Percentiles rank a stretch among this genome's conserved stretches.
These are phyloP conservation scores for Boletus smithii DNA, from an alignment of 1,284 basidiomycete genomes.

Conservation along the genomic window DNA sequence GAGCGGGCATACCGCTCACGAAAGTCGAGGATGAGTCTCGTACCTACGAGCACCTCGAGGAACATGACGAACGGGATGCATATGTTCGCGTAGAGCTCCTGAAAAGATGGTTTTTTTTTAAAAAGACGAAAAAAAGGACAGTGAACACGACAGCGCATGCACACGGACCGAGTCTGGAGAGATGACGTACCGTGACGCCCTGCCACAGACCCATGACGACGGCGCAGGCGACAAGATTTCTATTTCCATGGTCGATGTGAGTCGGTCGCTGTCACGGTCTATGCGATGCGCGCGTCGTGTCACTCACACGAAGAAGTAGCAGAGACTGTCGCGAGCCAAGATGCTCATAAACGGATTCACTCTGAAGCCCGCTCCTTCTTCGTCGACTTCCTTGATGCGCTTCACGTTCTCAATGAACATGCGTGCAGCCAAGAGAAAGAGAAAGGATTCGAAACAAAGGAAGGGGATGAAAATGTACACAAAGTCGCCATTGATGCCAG, in stretches of 20 bases:
- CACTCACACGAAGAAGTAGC: constrained; percentile 33
- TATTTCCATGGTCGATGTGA: constrained; percentile 5
- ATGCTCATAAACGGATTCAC: constrained; percentile 25
- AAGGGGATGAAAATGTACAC: constrained; percentile 33
- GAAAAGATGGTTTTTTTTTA: too few species aligned
- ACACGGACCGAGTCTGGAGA: neutral
- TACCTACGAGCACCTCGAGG: constrained; percentile 31
- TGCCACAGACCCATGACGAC: constrained; percentile 31
- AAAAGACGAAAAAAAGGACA: neutral
- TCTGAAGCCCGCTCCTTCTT: constrained; percentile 3
- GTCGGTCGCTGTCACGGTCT: neutral
- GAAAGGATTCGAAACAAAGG: constrained; percentile 27
- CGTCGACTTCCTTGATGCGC: neutral
- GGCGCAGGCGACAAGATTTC: constrained; percentile 26
- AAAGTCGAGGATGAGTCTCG: constrained; percentile 34
- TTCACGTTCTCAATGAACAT: constrained; percentile 17
- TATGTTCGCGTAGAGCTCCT: constrained; percentile 30
- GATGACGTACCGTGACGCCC: constrained; percentile 23
- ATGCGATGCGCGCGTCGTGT: neutral
- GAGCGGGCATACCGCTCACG: constrained; percentile 29
- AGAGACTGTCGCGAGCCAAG: constrained; percentile 30
- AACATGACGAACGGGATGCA: constrained; percentile 35
- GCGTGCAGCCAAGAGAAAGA: constrained; percentile 24
- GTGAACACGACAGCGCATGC: too few species aligned
- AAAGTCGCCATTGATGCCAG: constrained; percentile 23